phyloP scores from a whole-genome alignment of 371 early-diverging fungal genomes.

The Blyttiomyces sp. region DNA sequence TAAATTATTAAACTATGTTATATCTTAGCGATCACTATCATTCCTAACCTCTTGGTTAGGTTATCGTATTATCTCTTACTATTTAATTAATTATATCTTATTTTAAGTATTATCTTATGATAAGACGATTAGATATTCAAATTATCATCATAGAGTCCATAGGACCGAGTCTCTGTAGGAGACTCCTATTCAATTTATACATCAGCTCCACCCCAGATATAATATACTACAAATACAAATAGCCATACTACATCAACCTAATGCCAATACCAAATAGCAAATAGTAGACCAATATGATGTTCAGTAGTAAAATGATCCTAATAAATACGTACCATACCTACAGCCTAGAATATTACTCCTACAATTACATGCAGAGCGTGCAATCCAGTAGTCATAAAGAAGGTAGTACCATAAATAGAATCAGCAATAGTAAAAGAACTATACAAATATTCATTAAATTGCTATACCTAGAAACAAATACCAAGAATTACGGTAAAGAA shows the following conservation, averaged over 20 bases:
- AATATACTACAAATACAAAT: conserved; percentile 1
- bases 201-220: conserved; percentile 5
- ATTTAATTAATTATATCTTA: no score
- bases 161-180: no score
- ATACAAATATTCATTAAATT: conserved; percentile 29
- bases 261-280: conserved; percentile 19
- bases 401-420: conserved; percentile 29
- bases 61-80: no score
- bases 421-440: conserved; percentile 20
- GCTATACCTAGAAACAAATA: conserved; percentile 13
- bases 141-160: no score
- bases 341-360: conserved; percentile 12
- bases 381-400: conserved; percentile 22
- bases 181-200: no score
- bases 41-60: no score
- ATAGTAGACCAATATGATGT: conserved; percentile 9
- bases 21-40: no score
- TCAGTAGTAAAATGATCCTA: conserved; percentile 7
- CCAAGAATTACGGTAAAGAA: conserved; percentile 28
- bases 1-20: no score
- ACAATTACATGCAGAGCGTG: conserved; percentile 26
- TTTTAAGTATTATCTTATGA: no score
- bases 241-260: conserved; percentile 5
- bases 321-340: conserved; percentile 7
- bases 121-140: no score